These are phyloP conservation scores for Ophiostoma ulmi DNA, from an alignment of 2,329 filamentous ascomycete genomes.

Conservation along the genomic window DNA sequence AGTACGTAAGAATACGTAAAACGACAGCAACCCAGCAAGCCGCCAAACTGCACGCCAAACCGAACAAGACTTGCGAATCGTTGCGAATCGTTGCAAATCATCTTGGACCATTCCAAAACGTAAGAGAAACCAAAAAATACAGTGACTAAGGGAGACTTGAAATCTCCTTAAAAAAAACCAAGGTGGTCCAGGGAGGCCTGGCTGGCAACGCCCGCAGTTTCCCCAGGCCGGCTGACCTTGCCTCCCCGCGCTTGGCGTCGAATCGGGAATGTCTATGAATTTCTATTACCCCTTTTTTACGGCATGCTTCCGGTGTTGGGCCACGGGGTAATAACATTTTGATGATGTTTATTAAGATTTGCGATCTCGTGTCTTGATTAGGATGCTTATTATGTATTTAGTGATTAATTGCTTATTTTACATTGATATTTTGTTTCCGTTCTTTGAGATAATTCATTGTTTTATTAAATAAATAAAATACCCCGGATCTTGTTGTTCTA, in stretches of 20 bases:
- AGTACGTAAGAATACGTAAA: constrained; percentile 23
- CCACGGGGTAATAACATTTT: constrained; percentile 11
- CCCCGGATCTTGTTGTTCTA: background rate
- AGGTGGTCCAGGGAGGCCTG: constrained; percentile 4
- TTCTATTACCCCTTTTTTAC: constrained; percentile 34
- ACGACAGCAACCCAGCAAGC: background rate
- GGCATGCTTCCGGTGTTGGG: constrained; percentile 19
- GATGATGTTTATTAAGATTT: background rate
- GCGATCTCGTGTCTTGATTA: background rate
- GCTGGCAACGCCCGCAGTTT: constrained; percentile 14
- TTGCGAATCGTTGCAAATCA: background rate
- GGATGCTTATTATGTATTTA: background rate
- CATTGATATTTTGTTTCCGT: background rate
- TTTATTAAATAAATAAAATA: background rate
- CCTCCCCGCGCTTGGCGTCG: constrained; percentile 25
- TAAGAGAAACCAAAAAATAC: constrained; percentile 8
- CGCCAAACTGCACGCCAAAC: constrained; percentile 9
- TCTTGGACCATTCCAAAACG: constrained; percentile 2
- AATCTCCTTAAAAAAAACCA: background rate
- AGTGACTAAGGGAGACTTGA: background rate
- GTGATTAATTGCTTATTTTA: background rate
- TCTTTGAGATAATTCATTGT: background rate
- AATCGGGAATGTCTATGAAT: constrained; percentile 25
- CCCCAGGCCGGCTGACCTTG: constrained; percentile 28
- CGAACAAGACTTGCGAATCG: constrained; percentile 5